A percentile compares a stretch with the other conserved stretches of the same genome.
These are phyloP conservation scores for Penicillium sp. DNA, from an alignment of 2,329 filamentous ascomycete species.

Conservation along the genomic window DNA sequence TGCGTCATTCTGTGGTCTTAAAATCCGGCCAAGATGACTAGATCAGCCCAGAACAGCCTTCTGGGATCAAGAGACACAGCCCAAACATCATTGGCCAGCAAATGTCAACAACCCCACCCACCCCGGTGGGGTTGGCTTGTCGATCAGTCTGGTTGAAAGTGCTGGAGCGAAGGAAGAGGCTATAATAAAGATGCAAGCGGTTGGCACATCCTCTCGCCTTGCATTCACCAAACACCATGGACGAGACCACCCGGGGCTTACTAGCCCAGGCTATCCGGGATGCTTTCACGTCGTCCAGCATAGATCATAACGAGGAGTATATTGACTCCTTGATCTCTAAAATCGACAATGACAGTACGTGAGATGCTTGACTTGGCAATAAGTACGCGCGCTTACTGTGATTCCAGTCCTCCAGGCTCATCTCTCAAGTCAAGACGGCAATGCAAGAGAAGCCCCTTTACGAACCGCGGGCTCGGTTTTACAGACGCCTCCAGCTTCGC, in stretches of 20 bases:
- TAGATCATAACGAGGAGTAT: slow-evolving; percentile 6
- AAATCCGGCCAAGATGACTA: neutral
- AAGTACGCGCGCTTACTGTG: neutral
- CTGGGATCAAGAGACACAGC: neutral
- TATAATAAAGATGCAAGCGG: neutral
- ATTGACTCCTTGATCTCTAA: slow-evolving; percentile 10
- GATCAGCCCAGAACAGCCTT: neutral
- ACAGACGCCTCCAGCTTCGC: slow-evolving; percentile 1
- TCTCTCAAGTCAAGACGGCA: neutral
- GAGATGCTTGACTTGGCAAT: neutral
- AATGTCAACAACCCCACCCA: neutral
- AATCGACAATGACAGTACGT: slow-evolving; percentile 7
- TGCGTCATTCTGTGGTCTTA: too few relatives aligned
- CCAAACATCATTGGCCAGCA: neutral
- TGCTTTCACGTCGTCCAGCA: slow-evolving; percentile 1
- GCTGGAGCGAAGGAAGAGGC: neutral
- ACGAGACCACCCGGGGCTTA: slow-evolving; percentile 1
- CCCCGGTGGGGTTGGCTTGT: neutral
- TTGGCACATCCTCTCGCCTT: neutral
- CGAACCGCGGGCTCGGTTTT: neutral
- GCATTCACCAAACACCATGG: slow-evolving; percentile 1
- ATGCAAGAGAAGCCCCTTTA: neutral
- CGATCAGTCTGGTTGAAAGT: neutral
- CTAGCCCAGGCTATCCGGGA: slow-evolving; percentile 10
- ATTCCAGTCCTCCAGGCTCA: slow-evolving; percentile 1